Conservation (phyloP, 768 basidiomycete genomes). For the Tulasnella sp. region DNA sequence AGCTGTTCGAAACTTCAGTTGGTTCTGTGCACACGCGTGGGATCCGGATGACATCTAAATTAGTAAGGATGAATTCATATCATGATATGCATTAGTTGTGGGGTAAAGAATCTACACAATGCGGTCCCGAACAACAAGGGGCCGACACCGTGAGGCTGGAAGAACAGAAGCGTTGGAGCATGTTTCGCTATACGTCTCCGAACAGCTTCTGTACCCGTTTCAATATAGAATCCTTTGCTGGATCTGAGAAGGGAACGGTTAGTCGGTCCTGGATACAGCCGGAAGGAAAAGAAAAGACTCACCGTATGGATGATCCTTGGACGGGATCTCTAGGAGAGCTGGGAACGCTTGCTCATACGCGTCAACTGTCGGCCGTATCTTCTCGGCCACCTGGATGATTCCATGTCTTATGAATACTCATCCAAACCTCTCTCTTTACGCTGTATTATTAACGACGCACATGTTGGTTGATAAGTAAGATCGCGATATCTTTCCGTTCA, state of each 20-base stretch:
- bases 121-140: no score
- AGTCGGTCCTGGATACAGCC: no score
- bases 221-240: constrained; percentile 87
- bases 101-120: no score
- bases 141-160: no score
- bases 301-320: constrained; percentile 98
- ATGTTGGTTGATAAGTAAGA: constrained; percentile 96
- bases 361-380: constrained; percentile 90
- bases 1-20: no score
- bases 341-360: constrained; percentile 94
- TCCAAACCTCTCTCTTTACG: not conserved
- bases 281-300: constrained; percentile 18
- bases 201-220: constrained; percentile 95
- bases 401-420: not conserved
- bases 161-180: no score
- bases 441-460: constrained; percentile 35
- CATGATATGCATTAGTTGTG: no score
- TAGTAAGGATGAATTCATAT: no score
- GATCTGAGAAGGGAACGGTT: constrained; percentile 43
- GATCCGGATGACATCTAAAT: no score
- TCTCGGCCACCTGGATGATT: constrained; percentile 73
- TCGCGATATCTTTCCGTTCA: constrained; percentile 87
- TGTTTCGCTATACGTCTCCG: constrained; percentile 62
- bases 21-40: no score
- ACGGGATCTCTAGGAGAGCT: constrained; percentile 92